phyloP scores from a whole-genome alignment of 257 asterid species.

The Primulina eburnea region DNA sequence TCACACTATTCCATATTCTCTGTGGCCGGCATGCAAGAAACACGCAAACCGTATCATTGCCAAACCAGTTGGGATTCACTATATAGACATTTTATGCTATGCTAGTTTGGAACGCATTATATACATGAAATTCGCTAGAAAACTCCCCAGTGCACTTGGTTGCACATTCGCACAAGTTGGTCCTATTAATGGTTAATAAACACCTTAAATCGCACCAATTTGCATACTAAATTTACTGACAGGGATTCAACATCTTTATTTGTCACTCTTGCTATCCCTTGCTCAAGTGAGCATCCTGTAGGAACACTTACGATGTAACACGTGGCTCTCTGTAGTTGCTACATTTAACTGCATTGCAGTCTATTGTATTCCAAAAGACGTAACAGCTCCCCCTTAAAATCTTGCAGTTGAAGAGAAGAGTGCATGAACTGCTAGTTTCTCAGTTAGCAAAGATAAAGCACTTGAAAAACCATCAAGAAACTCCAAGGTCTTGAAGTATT shows the following conservation, averaged over 20 bases:
- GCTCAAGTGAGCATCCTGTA: not conserved
- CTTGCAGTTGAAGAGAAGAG: constrained; percentile 66
- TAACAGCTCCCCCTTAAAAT: not conserved
- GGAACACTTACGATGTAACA: not conserved
- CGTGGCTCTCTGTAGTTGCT: not conserved
- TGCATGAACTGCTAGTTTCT: constrained; percentile 63
- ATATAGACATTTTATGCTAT: too few relatives aligned
- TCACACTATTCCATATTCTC: too few relatives aligned
- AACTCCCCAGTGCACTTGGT: not conserved
- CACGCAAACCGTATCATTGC: not conserved
- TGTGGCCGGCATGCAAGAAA: too few relatives aligned
- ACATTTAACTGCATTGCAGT: not conserved
- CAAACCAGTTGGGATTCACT: not conserved
- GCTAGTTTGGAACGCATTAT: not conserved
- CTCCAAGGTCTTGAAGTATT: constrained; percentile 25
- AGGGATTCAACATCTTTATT: not conserved
- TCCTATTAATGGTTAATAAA: too few relatives aligned
- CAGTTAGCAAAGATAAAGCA: constrained; percentile 54
- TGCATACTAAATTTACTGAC: not conserved
- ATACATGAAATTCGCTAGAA: not conserved
- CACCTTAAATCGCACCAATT: not conserved
- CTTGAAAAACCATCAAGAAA: constrained; percentile 36
- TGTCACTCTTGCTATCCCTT: not conserved
- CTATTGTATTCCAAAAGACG: not conserved
- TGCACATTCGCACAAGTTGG: not conserved